phyloP scores from a whole-genome alignment of 306 rosid species.

The Dalbergia cultrata region DNA sequence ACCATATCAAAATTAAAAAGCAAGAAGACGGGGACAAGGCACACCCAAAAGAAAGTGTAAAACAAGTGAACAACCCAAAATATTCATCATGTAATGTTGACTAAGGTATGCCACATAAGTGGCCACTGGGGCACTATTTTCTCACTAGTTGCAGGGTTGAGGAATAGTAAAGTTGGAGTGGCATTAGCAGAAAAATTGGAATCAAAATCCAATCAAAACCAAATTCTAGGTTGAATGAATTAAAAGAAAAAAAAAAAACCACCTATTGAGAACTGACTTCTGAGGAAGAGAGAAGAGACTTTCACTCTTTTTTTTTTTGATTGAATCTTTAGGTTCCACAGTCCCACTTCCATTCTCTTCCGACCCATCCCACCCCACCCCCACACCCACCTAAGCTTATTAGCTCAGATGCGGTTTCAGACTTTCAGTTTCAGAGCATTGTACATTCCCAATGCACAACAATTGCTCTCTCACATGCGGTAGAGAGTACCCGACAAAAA shows the following conservation, averaged over 20 bases:
- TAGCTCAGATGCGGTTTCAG: slow-evolving; percentile 12
- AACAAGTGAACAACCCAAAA: slow-evolving; percentile 28
- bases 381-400: too few species aligned
- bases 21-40: slow-evolving; percentile 13
- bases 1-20: slow-evolving; percentile 34
- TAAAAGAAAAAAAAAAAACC: background rate
- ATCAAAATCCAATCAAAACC: background rate
- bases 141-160: background rate
- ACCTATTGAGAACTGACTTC: background rate
- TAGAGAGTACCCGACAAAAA: background rate
- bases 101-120: background rate
- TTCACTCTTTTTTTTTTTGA: too few species aligned
- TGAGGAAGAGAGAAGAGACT: background rate
- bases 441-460: slow-evolving; percentile 41
- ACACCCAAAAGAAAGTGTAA: slow-evolving; percentile 2
- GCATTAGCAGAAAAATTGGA: background rate
- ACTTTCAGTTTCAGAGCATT: background rate
- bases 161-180: background rate
- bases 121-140: background rate
- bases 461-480: background rate
- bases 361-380: background rate
- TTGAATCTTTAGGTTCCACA: background rate
- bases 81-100: background rate
- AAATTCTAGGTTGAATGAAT: background rate
- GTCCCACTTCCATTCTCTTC: slow-evolving; percentile 31